A percentile compares a stretch with the other conserved stretches of the same genome.
Evolutionary conservation across 2,329 filamentous ascomycete species (phyloP).

Genomic region (Metarhizium rileyi): DNA sequence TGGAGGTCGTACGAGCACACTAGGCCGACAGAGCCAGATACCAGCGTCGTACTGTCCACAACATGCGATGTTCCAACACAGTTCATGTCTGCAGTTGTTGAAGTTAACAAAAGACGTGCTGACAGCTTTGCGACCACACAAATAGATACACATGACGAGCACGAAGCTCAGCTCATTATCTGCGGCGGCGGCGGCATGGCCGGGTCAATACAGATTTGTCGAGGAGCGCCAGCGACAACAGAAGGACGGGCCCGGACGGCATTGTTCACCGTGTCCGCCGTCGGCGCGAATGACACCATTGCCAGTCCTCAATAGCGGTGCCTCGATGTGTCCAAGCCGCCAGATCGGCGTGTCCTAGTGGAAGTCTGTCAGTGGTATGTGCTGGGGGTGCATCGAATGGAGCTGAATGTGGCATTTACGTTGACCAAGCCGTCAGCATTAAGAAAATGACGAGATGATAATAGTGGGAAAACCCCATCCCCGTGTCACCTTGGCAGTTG

Average conservation of each 20-base stretch:
- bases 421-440: slow-evolving; percentile 16
- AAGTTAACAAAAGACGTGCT: neutral
- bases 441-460: neutral
- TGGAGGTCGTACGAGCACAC: neutral
- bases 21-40: neutral
- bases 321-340: slow-evolving; percentile 45
- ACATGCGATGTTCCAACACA: neutral
- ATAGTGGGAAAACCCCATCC: neutral
- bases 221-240: slow-evolving; percentile 32
- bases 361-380: slow-evolving; percentile 37
- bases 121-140: slow-evolving; percentile 13
- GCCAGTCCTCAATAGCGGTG: slow-evolving; percentile 42
- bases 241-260: slow-evolving; percentile 36
- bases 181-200: slow-evolving; percentile 44
- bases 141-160: slow-evolving; percentile 39
- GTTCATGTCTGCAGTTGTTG: too few species aligned
- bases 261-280: slow-evolving; percentile 35
- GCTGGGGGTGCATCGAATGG: slow-evolving; percentile 36
- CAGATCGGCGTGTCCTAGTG: slow-evolving; percentile 38
- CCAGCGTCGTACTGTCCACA: neutral
- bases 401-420: slow-evolving; percentile 31
- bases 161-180: slow-evolving; percentile 37
- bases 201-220: slow-evolving; percentile 31
- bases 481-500: neutral
- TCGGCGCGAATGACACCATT: slow-evolving; percentile 35